A percentile compares a stretch with the other conserved stretches of the same genome.
Conservation (phyloP, 2,329 filamentous ascomycete species). For the Aspergillus udagawae region DNA sequence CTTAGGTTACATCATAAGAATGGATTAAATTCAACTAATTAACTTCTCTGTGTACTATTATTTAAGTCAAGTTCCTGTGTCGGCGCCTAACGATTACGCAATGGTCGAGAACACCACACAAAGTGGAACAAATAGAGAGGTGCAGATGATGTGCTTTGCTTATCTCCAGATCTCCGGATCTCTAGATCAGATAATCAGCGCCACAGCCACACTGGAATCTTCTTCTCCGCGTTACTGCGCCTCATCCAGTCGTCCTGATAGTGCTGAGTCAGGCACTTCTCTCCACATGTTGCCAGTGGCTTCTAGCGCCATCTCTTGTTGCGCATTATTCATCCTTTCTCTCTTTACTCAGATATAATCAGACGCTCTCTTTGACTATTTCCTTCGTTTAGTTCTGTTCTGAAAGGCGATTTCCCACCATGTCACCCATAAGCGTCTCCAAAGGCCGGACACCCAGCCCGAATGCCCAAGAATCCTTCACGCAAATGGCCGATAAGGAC, state of each 20-base stretch:
- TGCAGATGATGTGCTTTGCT: background rate
- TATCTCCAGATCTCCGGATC: slow-evolving; percentile 17
- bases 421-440: slow-evolving; percentile 24
- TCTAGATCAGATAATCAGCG: slow-evolving; percentile 14
- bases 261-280: slow-evolving; percentile 9
- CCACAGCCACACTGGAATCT: background rate
- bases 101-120: too few species aligned
- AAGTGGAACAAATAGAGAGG: background rate
- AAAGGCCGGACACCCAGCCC: slow-evolving; percentile 14
- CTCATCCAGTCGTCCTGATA: slow-evolving; percentile 3
- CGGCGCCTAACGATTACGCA: too few species aligned
- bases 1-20: background rate
- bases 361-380: background rate
- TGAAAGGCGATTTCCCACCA: slow-evolving; percentile 4
- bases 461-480: slow-evolving; percentile 26
- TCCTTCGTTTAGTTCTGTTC: background rate
- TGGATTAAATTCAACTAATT: background rate
- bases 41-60: background rate
- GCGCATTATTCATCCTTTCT: background rate
- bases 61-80: background rate
- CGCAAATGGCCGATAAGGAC: slow-evolving; percentile 58
- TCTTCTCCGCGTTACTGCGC: background rate
- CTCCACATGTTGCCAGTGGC: slow-evolving; percentile 22
- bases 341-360: background rate
- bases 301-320: slow-evolving; percentile 12